Base-by-base conservation (phyloP, 495 filamentous ascomycete species). In the Extremus antarcticus region DNA sequence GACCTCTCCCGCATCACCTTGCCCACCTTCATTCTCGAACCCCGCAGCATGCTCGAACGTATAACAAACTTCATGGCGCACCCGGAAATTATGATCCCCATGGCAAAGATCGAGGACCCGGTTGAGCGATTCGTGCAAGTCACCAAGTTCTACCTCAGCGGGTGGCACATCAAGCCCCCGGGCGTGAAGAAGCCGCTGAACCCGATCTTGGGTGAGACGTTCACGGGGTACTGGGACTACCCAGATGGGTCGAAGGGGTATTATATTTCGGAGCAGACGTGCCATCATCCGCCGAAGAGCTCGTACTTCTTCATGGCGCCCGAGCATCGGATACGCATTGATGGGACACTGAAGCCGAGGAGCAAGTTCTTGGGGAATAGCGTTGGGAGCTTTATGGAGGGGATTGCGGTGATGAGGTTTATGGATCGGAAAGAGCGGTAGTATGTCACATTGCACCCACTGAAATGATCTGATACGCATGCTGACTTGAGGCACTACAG, bases 61-160 rank as follows among this genome's bases (percentile, higher is more conserved):
- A 99, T 99, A 62, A 99, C 92, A 63, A 99, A 98, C 74, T 99
- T 99, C 76, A 99, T 99, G 92, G 91, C 92, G 61, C 94, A 97
- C 69, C 94, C 92, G 45, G 92, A 99, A 70, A 92, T 86, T 58
- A 82, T 99, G 23, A 79, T 97, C 1, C 86, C 87, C 20, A 91
- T 96, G 73, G 74, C 89, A 17, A 74, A 78, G 29, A 85, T 94
- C 56, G 87, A 97, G 25, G 94, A 99, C 66, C 94, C 94, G 2
- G 75, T 91, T 40, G 72, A 91, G 62, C 80, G 92, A 63, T 99
- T 99, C 66, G 80, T 99, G 3, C 84, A 88, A 0, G 92, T 99
- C 10, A 84, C 95, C 59, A 96, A 94, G 66, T 97, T 99, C 68
- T 99, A 99, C 68, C 71, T 99, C 50, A 94, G 89, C 67, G 92